Evolutionary conservation across 306 rosid genomes (phyloP).

Genomic region (Notholithocarpus densiflorus): DNA sequence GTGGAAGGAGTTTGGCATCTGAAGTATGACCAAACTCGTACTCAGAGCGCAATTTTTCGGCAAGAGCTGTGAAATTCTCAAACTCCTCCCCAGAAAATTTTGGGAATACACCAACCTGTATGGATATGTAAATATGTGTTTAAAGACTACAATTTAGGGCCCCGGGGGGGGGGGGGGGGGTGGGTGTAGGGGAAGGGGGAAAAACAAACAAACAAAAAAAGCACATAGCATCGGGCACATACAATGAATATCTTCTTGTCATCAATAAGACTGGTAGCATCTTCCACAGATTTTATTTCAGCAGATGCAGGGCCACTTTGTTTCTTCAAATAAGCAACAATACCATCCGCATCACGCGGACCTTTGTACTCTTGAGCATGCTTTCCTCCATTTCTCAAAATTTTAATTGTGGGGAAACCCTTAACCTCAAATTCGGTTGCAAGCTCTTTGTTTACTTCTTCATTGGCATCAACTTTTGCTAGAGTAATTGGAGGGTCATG

Average conservation of each 20-base stretch:
- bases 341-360: conserved; percentile 88
- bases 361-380: conserved; percentile 78
- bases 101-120: conserved; percentile 81
- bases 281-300: conserved; percentile 69
- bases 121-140: conserved; percentile 1
- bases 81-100: conserved; percentile 81
- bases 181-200: not conserved
- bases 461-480: conserved; percentile 84
- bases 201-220: conserved; percentile 1
- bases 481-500: conserved; percentile 65
- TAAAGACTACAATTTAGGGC: not conserved
- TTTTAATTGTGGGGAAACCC: conserved; percentile 89
- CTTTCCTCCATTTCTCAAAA: conserved; percentile 84
- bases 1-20: conserved; percentile 85
- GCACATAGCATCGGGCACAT: conserved; percentile 24
- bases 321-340: conserved; percentile 73
- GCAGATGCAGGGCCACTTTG: conserved; percentile 83
- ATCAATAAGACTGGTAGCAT: conserved; percentile 48
- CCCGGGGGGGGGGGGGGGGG: not conserved
- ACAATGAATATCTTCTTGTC: conserved; percentile 67
- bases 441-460: conserved; percentile 57
- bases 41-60: conserved; percentile 85
- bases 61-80: conserved; percentile 48
- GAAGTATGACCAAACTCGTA: conserved; percentile 79
- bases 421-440: conserved; percentile 48